These are phyloP conservation scores for Ustilago crameri DNA, from an alignment of 1,284 basidiomycete genomes.

Conservation along the genomic window DNA sequence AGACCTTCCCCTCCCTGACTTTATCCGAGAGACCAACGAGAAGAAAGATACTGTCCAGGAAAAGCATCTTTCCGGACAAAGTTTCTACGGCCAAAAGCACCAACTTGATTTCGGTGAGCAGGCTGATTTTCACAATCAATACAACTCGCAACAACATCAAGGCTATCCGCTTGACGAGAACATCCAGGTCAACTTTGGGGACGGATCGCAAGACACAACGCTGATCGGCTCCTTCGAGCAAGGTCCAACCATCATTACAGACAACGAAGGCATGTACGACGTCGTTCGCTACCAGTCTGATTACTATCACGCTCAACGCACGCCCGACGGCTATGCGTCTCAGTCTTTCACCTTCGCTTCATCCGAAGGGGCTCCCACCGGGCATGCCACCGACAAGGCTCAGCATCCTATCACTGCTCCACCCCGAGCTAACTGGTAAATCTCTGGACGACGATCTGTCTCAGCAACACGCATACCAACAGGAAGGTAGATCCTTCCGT, in stretches of 20 bases:
- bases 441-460: too few relatives aligned
- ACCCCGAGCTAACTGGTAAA: slow-evolving; percentile 16
- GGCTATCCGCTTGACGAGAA: background rate
- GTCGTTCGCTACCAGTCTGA: slow-evolving; percentile 9
- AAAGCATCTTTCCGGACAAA: background rate
- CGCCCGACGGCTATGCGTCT: slow-evolving; percentile 25
- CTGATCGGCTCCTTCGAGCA: slow-evolving; percentile 15
- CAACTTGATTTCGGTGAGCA: slow-evolving; percentile 3
- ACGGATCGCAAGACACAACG: slow-evolving; percentile 18
- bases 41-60: background rate
- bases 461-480: too few relatives aligned
- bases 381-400: slow-evolving; percentile 9
- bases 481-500: slow-evolving; percentile 5
- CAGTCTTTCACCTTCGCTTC: slow-evolving; percentile 11
- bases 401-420: slow-evolving; percentile 4
- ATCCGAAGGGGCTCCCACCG: background rate
- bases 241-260: background rate
- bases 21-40: slow-evolving; percentile 15
- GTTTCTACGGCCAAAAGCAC: background rate
- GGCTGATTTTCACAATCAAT: background rate
- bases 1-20: slow-evolving; percentile 52
- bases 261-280: slow-evolving; percentile 3
- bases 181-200: background rate
- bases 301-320: slow-evolving; percentile 4
- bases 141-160: background rate